phyloP scores from a whole-genome alignment of 2,329 filamentous ascomycete species.

The Pseudogymnoascus sp. region DNA sequence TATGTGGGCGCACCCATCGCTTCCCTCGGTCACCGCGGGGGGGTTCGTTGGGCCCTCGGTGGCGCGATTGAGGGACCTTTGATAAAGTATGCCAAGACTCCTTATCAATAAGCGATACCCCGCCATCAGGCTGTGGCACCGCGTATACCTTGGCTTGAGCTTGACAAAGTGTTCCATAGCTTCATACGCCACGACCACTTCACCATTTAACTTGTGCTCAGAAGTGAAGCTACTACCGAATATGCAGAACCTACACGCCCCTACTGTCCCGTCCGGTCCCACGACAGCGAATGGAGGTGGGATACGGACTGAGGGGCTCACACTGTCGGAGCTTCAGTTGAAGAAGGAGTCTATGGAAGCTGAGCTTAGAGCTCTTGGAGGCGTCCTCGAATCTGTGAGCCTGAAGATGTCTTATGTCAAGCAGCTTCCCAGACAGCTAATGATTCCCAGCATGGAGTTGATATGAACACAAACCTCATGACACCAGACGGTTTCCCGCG shows the following conservation, averaged over 20 bases:
- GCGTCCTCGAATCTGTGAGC: slow-evolving; percentile 79
- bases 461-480: slow-evolving; percentile 82
- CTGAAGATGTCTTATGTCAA: not conserved
- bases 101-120: slow-evolving; percentile 5
- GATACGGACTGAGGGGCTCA: slow-evolving; percentile 52
- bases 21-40: not conserved
- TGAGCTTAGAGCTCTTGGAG: slow-evolving; percentile 76
- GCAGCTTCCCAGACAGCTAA: slow-evolving; percentile 13
- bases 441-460: slow-evolving; percentile 67
- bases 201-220: not conserved
- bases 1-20: not conserved
- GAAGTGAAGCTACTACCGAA: slow-evolving; percentile 5
- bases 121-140: slow-evolving; percentile 6
- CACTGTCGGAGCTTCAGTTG: slow-evolving; percentile 70
- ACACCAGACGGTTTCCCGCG: slow-evolving; percentile 89
- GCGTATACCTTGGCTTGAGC: not conserved
- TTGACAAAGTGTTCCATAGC: not conserved
- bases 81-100: not conserved
- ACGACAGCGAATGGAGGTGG: slow-evolving; percentile 57
- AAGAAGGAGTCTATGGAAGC: slow-evolving; percentile 81
- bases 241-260: slow-evolving; percentile 62
- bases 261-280: slow-evolving; percentile 72
- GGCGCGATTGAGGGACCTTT: not conserved
- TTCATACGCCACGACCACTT: not conserved
- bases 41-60: not conserved